A percentile compares a stretch with the other conserved stretches of the same genome.
Evolutionary conservation across 768 basidiomycete species (phyloP).

Genomic region (Mycena alexandri): DNA sequence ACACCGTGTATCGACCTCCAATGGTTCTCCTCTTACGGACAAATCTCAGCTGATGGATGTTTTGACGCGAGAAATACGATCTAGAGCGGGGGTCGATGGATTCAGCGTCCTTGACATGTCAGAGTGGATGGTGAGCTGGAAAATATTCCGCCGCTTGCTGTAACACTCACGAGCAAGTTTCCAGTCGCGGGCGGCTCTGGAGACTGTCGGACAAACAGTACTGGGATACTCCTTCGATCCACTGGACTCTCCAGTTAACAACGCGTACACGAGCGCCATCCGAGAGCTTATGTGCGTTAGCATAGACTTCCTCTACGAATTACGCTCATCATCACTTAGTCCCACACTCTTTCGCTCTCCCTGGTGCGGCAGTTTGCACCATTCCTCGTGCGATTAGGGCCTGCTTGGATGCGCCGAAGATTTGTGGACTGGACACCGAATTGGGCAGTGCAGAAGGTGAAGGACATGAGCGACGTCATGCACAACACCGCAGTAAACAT

Average conservation of each 20-base stretch:
- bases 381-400: slow-evolving; percentile 55
- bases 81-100: neutral
- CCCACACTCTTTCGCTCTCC: slow-evolving; percentile 59
- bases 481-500: slow-evolving; percentile 56
- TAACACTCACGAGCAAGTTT: no score
- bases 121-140: slow-evolving; percentile 50
- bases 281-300: slow-evolving; percentile 58
- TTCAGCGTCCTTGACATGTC: slow-evolving; percentile 57
- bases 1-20: no score
- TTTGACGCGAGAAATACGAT: slow-evolving; percentile 42
- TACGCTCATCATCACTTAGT: slow-evolving; percentile 43
- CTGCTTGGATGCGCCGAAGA: slow-evolving; percentile 56
- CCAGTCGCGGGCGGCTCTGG: slow-evolving; percentile 56
- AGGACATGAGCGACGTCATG: slow-evolving; percentile 63
- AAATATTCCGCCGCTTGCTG: neutral
- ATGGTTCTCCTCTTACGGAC: neutral
- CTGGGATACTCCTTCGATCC: slow-evolving; percentile 63
- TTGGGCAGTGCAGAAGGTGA: slow-evolving; percentile 55
- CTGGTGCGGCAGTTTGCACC: slow-evolving; percentile 62
- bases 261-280: slow-evolving; percentile 59
- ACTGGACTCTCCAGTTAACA: slow-evolving; percentile 55
- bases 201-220: slow-evolving; percentile 58
- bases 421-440: slow-evolving; percentile 58
- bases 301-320: neutral
- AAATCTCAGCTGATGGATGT: slow-evolving; percentile 46